Evolutionary conservation across 78 protist species (phyloP).

Genomic region (Dictyostelium capitatum): DNA sequence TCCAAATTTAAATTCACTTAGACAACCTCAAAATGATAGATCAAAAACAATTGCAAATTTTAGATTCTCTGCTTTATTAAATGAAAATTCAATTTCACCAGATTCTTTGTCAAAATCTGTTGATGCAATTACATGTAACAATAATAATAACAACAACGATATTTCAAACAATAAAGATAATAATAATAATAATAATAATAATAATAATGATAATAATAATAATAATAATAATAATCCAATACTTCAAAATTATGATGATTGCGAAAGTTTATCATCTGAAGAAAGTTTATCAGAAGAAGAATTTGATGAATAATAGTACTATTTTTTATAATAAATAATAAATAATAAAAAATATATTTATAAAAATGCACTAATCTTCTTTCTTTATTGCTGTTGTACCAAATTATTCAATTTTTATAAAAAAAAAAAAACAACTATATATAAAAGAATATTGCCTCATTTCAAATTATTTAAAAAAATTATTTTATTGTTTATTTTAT

Average conservation of each 20-base stretch:
- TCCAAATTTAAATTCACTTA: neutral
- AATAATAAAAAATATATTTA: too few species aligned
- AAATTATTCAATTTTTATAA: too few species aligned
- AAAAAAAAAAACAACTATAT: too few species aligned
- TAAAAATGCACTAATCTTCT: too few species aligned
- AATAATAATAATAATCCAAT: neutral
- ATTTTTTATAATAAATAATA: too few species aligned
- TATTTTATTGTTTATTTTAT: too few species aligned
- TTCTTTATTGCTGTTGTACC: too few species aligned
- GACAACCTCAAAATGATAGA: conserved; percentile 2
- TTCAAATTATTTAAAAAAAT: too few species aligned
- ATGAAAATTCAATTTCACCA: neutral
- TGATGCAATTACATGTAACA: neutral
- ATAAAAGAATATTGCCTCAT: too few species aligned
- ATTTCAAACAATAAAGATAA: neutral
- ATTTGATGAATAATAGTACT: neutral
- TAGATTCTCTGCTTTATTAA: neutral
- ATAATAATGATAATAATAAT: neutral
- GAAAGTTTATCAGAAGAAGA: neutral
- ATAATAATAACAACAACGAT: neutral
- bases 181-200: neutral
- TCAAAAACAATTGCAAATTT: conserved; percentile 24
- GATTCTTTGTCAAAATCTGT: conserved; percentile 3
- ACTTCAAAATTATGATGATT: neutral
- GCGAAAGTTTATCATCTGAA: neutral